A percentile compares a stretch with the other conserved stretches of the same genome.
These are phyloP conservation scores for Linum lewisii DNA, from an alignment of 345 rosid genomes.

Conservation along the genomic window DNA sequence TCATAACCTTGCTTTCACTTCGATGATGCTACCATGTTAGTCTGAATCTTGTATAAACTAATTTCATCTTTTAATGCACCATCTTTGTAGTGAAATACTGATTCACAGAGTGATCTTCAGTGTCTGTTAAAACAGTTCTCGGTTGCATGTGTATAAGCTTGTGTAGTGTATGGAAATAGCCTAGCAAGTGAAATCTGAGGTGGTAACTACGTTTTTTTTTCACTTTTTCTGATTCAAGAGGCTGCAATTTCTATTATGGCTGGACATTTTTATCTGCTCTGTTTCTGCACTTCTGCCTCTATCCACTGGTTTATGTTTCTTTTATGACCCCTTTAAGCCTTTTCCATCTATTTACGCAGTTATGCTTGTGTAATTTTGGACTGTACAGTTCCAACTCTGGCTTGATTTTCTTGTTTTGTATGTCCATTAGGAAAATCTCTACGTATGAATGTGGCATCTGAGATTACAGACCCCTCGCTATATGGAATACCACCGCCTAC, in stretches of 20 bases:
- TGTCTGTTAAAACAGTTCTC: background rate
- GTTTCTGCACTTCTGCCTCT: background rate
- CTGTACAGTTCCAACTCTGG: background rate
- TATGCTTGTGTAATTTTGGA: background rate
- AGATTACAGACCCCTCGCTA: conserved; percentile 23
- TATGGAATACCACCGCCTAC: conserved; percentile 34
- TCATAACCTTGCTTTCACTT: background rate
- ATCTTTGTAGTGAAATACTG: background rate
- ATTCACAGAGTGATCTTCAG: background rate
- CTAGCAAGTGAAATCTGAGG: background rate
- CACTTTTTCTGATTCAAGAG: background rate
- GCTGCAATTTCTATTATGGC: background rate
- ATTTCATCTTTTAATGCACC: background rate
- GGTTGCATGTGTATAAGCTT: background rate
- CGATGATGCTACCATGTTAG: background rate
- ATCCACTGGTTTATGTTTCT: background rate
- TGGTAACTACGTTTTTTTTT: background rate
- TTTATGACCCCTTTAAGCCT: background rate
- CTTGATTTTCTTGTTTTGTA: conserved; percentile 13
- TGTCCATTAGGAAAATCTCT: conserved; percentile 26
- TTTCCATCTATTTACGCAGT: background rate
- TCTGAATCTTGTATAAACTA: too few relatives aligned
- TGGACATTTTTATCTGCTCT: background rate
- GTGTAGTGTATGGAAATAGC: background rate
- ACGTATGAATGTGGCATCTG: conserved; percentile 15